These are phyloP conservation scores for Sordariomycetes sp. DNA, from an alignment of 2,329 filamentous ascomycete species.

Conservation along the genomic window DNA sequence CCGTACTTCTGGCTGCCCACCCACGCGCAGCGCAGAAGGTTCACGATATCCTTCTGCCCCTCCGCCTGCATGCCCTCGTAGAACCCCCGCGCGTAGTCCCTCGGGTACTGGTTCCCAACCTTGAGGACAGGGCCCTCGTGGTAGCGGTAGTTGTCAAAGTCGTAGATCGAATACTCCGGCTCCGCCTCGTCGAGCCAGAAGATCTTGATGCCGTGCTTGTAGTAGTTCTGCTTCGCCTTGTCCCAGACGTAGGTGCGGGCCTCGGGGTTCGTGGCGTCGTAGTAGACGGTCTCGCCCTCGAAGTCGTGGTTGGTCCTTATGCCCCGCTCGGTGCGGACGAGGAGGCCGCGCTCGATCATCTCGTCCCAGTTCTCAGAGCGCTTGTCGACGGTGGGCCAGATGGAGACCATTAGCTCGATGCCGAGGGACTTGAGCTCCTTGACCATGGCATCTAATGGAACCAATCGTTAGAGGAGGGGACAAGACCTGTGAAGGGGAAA, in stretches of 20 bases:
- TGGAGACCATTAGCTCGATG: conserved; percentile 58
- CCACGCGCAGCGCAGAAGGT: conserved; percentile 39
- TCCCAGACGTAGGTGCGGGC: conserved; percentile 49
- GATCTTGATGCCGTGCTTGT: conserved; percentile 46
- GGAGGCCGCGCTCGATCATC: conserved; percentile 48
- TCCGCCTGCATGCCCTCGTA: conserved; percentile 44
- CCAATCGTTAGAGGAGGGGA: neutral
- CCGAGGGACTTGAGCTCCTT: conserved; percentile 44
- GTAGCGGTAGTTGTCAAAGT: conserved; percentile 58
- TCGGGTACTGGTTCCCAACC: conserved; percentile 50
- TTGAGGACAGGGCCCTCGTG: conserved; percentile 22
- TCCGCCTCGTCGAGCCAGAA: conserved; percentile 65
- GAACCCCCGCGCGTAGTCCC: conserved; percentile 46
- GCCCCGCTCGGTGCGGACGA: conserved; percentile 52
- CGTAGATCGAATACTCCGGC: conserved; percentile 53
- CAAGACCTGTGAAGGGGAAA: too few relatives aligned
- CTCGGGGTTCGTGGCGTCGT: conserved; percentile 52
- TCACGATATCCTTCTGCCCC: conserved; percentile 47
- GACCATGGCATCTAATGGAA: conserved; percentile 42
- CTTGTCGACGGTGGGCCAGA: conserved; percentile 58
- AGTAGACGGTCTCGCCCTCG: conserved; percentile 47
- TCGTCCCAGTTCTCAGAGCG: conserved; percentile 47
- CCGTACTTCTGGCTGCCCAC: conserved; percentile 50
- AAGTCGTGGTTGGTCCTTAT: conserved; percentile 47
- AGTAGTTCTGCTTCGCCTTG: conserved; percentile 49